Base-by-base conservation (phyloP, 116 monocot genomes). In the Zostera marina region DNA sequence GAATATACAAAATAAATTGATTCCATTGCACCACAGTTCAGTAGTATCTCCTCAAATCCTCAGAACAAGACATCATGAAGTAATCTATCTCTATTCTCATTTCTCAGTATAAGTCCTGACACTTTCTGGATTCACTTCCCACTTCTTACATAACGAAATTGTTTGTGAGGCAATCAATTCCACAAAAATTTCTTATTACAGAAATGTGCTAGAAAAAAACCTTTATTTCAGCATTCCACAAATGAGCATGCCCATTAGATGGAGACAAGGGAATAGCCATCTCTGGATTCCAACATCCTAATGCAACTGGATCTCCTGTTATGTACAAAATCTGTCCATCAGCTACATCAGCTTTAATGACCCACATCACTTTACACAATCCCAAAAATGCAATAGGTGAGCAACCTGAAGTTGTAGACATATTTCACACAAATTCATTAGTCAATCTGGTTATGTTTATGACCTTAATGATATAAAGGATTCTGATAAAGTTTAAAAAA, bases 231-330 rank as follows among this genome's bases (percentile, higher is more conserved):
- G 84, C 59, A 52, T 51, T 68, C 93, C 88, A 88, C 61, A 88
- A 59, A 62, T 81, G 73, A 63, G 61, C 42, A 58, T 53, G 9
- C 60, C 66, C 77, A 47, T 56, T 64, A 42, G 68, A 87, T 8
- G 74, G 81, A 72, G 73, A 73, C 53, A 88, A 72, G 39, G 60
- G 77, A 81, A 88, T 63, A 38, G 84, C 88, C 74, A 74, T 75
- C 10, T 79, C 71, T 54, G 84, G 81, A 52, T 93, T 75, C 93
- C 93, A 93, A 53, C 81, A 84, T 41, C 93, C 93, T 66, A 93
- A 70, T 41, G 72, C 66, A 62, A 70, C 71, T 17, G 73, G 77
- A 68, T 93, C 88, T 41, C 93, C 93, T 22, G 81, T 81, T 48
- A 93, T 13, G 52, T 77, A 84, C 47, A 93, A 58, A 32, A 75